Conservation (phyloP, 2,329 filamentous ascomycete species). For the Arachnomyces sp. region DNA sequence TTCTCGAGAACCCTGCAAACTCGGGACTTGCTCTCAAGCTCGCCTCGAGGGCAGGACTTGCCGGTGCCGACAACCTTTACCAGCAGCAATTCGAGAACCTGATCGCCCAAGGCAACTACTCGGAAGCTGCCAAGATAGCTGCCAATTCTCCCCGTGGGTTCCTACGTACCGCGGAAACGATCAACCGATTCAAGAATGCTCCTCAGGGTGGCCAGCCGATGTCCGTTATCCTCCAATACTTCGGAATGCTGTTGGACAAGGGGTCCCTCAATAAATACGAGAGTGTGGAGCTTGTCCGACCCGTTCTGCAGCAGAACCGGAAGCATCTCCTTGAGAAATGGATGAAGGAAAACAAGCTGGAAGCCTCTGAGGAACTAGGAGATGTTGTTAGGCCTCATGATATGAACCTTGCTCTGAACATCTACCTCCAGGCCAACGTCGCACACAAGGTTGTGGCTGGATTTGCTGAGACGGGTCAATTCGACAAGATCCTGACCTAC, state of each 20-base stretch:
- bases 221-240: constrained; percentile 93
- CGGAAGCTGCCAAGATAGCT: constrained; percentile 88
- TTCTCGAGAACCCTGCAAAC: constrained; percentile 94
- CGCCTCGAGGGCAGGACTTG: constrained; percentile 85
- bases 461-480: constrained; percentile 91
- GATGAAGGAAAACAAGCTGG: constrained; percentile 92
- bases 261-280: constrained; percentile 87
- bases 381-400: constrained; percentile 89
- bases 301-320: constrained; percentile 84
- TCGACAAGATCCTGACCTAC: constrained; percentile 93
- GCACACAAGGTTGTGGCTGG: constrained; percentile 92
- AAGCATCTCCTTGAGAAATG: constrained; percentile 97
- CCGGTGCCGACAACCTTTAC: constrained; percentile 90
- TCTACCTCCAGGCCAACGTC: constrained; percentile 86
- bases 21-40: constrained; percentile 90
- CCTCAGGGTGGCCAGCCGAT: constrained; percentile 67
- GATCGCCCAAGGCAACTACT: constrained; percentile 69
- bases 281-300: constrained; percentile 85
- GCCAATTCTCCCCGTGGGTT: constrained; percentile 96
- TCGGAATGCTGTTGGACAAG: constrained; percentile 94
- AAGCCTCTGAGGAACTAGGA: constrained; percentile 92
- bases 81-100: constrained; percentile 87
- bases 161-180: constrained; percentile 86
- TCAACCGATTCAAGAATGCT: constrained; percentile 88
- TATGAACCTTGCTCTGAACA: constrained; percentile 73